A percentile compares a stretch with the other conserved stretches of the same genome.
Conservation (phyloP, 768 basidiomycete genomes). For the Podaxis sp. region DNA sequence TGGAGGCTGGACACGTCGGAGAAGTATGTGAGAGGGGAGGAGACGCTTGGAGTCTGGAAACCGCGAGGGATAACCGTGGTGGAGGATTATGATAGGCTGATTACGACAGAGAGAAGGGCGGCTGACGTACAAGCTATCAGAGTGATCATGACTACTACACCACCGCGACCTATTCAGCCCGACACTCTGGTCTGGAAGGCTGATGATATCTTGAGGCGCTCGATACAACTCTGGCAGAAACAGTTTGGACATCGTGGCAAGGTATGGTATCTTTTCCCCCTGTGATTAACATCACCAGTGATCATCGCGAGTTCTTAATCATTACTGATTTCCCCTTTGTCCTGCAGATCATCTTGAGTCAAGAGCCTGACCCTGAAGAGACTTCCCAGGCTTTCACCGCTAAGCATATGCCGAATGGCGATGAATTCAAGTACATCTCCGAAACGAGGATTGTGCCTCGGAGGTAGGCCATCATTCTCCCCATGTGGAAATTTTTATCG, state of each 20-base stretch:
- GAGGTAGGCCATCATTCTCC: constrained; percentile 47
- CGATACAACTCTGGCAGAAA: constrained; percentile 81
- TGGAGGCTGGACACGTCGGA: constrained; percentile 95
- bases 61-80: constrained; percentile 87
- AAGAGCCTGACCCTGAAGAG: constrained; percentile 67
- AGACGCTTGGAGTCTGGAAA: constrained; percentile 78
- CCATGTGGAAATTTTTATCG: constrained; percentile 8
- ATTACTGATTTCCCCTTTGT: constrained; percentile 10
- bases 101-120: constrained; percentile 67
- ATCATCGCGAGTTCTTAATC: constrained; percentile 16
- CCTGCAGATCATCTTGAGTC: constrained; percentile 73
- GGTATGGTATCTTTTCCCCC: constrained; percentile 42
- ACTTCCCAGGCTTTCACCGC: constrained; percentile 31
- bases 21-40: constrained; percentile 94
- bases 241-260: constrained; percentile 74
- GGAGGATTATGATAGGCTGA: constrained; percentile 78
- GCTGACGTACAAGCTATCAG: constrained; percentile 92
- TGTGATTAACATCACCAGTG: not conserved
- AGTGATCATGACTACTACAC: constrained; percentile 63
- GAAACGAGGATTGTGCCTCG: constrained; percentile 72
- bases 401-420: constrained; percentile 38
- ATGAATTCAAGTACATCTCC: constrained; percentile 67
- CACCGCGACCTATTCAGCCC: constrained; percentile 46
- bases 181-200: constrained; percentile 67
- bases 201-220: constrained; percentile 62